Percentiles rank a stretch among this genome's conserved stretches.
Evolutionary conservation across 179 eudicot species (phyloP).

Genomic region (Carnegiea gigantea): DNA sequence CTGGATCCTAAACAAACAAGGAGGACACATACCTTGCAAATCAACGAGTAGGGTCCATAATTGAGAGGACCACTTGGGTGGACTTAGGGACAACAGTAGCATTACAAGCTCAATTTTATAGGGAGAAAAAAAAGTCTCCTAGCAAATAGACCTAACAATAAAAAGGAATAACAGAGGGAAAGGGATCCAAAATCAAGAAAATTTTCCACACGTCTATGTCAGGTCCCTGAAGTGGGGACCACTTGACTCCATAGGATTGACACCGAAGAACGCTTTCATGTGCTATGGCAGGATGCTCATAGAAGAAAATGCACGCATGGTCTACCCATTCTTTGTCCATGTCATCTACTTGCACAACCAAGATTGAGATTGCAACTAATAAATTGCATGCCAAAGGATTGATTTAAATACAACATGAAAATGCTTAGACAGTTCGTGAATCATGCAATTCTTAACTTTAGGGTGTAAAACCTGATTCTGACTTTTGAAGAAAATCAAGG

Average conservation of each 20-base stretch:
- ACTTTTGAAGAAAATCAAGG: neutral
- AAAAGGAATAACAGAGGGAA: neutral
- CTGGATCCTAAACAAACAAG: neutral
- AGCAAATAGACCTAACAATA: neutral
- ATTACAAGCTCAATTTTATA: neutral
- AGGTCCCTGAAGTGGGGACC: neutral
- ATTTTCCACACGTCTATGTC: neutral
- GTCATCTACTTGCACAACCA: neutral
- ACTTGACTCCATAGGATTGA: neutral
- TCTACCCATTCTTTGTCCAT: neutral
- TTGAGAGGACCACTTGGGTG: neutral
- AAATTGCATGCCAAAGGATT: neutral
- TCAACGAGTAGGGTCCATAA: neutral
- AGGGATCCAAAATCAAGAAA: neutral
- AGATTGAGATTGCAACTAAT: neutral
- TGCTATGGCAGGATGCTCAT: neutral
- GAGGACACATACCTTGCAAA: conserved; percentile 6
- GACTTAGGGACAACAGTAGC: neutral
- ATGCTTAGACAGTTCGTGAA: neutral
- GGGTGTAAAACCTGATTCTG: neutral
- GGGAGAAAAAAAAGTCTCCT: neutral
- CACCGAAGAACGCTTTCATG: neutral
- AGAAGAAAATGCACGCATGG: neutral
- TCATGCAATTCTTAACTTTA: neutral
- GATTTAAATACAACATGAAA: neutral